Conservation (phyloP, 371 early-diverging fungal genomes). For the Vavraia culicis region DNA sequence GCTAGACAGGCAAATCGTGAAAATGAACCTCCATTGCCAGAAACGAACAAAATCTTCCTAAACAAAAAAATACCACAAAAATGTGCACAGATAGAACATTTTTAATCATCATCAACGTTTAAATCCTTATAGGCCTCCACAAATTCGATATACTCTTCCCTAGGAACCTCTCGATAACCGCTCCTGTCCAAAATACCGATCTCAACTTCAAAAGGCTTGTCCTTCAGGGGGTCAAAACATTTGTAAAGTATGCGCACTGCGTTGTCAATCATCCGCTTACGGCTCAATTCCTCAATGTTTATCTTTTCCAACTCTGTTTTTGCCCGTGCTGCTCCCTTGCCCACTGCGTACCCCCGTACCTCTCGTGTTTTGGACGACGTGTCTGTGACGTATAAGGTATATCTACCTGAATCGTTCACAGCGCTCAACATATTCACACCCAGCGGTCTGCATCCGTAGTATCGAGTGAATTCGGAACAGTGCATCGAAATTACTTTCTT, state of each 20-base stretch:
- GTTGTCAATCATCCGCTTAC: slow-evolving; percentile 32
- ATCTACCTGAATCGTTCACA: slow-evolving; percentile 13
- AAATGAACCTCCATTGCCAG: no score
- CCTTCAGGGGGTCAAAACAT: slow-evolving; percentile 37
- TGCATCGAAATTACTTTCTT: no score
- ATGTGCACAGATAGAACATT: no score
- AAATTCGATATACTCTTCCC: no score
- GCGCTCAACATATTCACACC: slow-evolving; percentile 39
- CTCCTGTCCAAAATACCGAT: slow-evolving; percentile 15
- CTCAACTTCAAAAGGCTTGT: slow-evolving; percentile 41
- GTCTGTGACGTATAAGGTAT: slow-evolving; percentile 27
- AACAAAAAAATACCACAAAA: no score
- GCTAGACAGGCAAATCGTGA: no score
- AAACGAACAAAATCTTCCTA: no score
- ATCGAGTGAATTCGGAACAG: slow-evolving; percentile 36
- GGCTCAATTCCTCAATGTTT: slow-evolving; percentile 17
- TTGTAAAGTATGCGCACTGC: slow-evolving; percentile 36
- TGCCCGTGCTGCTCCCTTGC: slow-evolving; percentile 37
- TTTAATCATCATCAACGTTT: no score
- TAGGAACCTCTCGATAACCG: slow-evolving; percentile 12
- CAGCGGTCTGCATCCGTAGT: slow-evolving; percentile 26
- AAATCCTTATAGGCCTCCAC: no score
- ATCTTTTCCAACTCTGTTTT: slow-evolving; percentile 44
- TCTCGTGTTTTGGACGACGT: slow-evolving; percentile 22
- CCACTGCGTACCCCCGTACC: slow-evolving; percentile 35